Evolutionary conservation across 2,329 filamentous ascomycete genomes (phyloP).

Genomic region (Exophiala sp.): DNA sequence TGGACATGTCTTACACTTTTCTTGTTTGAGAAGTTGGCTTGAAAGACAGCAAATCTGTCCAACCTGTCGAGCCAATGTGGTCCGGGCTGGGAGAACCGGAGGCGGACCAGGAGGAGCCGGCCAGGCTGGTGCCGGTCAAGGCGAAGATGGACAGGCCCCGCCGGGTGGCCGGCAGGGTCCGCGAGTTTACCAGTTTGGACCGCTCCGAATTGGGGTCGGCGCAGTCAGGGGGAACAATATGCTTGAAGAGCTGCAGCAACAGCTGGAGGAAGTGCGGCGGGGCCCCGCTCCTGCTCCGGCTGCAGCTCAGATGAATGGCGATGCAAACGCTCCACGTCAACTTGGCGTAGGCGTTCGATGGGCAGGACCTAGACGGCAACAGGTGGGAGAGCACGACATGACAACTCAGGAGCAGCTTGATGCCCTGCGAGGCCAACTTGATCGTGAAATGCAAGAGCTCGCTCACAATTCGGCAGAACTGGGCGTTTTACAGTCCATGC

Average conservation of each 20-base stretch:
- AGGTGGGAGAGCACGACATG: constrained; percentile 27
- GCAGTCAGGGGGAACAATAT: constrained; percentile 56
- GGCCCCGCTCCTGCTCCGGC: constrained; percentile 33
- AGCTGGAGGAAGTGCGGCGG: constrained; percentile 48
- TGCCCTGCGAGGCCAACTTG: constrained; percentile 62
- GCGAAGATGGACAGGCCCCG: constrained; percentile 15
- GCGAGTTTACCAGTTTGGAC: constrained; percentile 66
- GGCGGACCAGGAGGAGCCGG: constrained; percentile 29
- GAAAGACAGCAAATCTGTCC: constrained; percentile 96
- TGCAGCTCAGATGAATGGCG: constrained; percentile 28
- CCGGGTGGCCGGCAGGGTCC: constrained; percentile 42
- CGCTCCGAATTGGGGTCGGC: constrained; percentile 65
- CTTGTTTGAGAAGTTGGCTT: constrained; percentile 92
- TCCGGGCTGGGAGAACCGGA: constrained; percentile 35
- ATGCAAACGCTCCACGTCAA: constrained; percentile 35
- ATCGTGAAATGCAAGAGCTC: constrained; percentile 60
- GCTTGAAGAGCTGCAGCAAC: constrained; percentile 58
- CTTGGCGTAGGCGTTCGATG: constrained; percentile 40
- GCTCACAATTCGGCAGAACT: constrained; percentile 62
- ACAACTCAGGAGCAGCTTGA: constrained; percentile 48
- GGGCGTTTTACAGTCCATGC: constrained; percentile 59
- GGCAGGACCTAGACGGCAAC: constrained; percentile 22
- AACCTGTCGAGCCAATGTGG: constrained; percentile 79
- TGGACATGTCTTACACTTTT: constrained; percentile 89
- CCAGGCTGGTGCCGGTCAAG: constrained; percentile 25